A percentile compares a stretch with the other conserved stretches of the same genome.
phyloP scores from a whole-genome alignment of 495 filamentous ascomycete species.

The Cercophora samala region DNA sequence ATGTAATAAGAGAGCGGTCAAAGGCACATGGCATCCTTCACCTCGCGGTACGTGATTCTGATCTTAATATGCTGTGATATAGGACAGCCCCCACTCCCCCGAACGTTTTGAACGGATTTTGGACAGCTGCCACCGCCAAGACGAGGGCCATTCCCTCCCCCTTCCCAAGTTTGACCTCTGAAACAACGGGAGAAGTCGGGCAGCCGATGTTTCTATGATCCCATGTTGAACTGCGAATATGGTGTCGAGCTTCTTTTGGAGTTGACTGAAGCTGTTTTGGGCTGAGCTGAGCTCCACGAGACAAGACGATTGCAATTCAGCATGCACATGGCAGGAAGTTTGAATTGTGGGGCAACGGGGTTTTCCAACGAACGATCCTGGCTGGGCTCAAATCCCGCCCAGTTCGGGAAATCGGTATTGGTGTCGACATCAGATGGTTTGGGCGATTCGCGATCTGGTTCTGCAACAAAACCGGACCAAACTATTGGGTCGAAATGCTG shows the following conservation, averaged over 20 bases:
- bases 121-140: no score
- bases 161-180: conserved; percentile 1
- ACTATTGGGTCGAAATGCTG: neutral
- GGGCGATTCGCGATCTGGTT: neutral
- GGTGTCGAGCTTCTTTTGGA: neutral
- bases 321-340: conserved; percentile 4
- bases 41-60: neutral
- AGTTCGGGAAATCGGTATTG: neutral
- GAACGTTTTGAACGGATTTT: neutral
- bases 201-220: neutral
- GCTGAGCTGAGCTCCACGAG: neutral
- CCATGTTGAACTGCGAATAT: neutral
- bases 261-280: neutral
- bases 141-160: neutral
- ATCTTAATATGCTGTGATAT: neutral
- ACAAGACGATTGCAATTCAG: neutral
- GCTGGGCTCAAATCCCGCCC: conserved; percentile 3
- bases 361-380: conserved; percentile 3
- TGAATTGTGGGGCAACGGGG: conserved; percentile 4
- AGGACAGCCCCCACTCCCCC: neutral
- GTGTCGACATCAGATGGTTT: neutral
- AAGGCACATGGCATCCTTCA: neutral
- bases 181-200: neutral
- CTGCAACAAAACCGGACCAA: neutral
- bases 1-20: neutral